Evolutionary conservation across 495 filamentous ascomycete genomes (phyloP), one percentile per base, ranked within the genome.

Genomic region (Usnea hakonensis): DNA sequence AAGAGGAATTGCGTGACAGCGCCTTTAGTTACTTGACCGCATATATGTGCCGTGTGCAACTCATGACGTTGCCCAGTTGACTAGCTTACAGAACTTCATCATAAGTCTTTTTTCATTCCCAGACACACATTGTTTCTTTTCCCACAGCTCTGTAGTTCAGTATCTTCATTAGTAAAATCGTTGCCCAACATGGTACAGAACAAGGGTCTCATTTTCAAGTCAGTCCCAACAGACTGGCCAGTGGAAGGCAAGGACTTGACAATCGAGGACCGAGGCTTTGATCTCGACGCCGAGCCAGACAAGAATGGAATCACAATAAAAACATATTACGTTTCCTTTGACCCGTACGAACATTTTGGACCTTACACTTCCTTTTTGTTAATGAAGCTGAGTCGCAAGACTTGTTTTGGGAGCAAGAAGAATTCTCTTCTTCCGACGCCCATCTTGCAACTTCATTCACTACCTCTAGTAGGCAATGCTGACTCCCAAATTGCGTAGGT

Each of bases 151-250:
- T 26, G 21, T 13, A 2, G 2, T 35, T 30, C 21, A 50, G 40
- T 30, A 10, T 28, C 58, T 53, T 19, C 36, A 14, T 23, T 40
- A 58, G 21, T 21, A 26, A 26, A 11, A 36, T 5, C 43, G 38
- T 21, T 21, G 26, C n/a, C 37, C 40, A 54, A 14, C 35, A 70
- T 68, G 68, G 66, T 68, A 14, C 68, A 82, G 58, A 97, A 96
- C 81, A 94, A 93, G 77, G 84, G 80, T 52, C 75, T 96, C 61
- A 77, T 94, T 76, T 96, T 90, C 81, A 89, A 87, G 65, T 72
- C 80, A 56, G 65, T 89, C 65, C 91, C 92, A 40, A 69, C 72
- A 43, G 88, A 82, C 17, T 82, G 79, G 73, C 90, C 91, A 8
- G 81, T 87, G 13, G 68, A 82, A 2, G 92, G 91, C 33, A 73